Conservation (phyloP, 352 stramenopile genomes). For the Globisporangium megalacanthum region DNA sequence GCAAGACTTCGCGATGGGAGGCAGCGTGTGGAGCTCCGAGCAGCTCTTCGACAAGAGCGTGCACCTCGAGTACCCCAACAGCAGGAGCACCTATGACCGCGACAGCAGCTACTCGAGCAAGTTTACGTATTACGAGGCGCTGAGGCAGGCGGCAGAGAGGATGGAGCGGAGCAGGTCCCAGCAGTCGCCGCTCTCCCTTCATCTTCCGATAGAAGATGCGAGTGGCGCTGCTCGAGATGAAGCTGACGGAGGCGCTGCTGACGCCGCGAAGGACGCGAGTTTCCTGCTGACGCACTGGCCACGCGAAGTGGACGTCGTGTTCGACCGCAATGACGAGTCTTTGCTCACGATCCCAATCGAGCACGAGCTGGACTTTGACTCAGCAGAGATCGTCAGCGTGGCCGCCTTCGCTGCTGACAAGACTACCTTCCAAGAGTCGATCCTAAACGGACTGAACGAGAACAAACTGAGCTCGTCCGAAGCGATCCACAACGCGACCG, state of each 20-base stretch:
- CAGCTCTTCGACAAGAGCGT: slow-evolving; percentile 28
- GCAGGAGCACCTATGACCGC: not conserved
- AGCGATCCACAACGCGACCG: slow-evolving; percentile 33
- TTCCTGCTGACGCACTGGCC: slow-evolving; percentile 49
- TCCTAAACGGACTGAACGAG: slow-evolving; percentile 33
- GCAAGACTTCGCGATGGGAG: not conserved
- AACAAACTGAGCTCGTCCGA: slow-evolving; percentile 45
- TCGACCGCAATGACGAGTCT: slow-evolving; percentile 32
- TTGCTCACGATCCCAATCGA: slow-evolving; percentile 27
- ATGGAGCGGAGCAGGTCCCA: slow-evolving; percentile 24
- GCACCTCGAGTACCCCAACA: slow-evolving; percentile 13
- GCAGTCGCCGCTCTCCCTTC: not conserved
- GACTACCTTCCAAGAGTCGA: slow-evolving; percentile 22
- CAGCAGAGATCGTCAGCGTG: not conserved
- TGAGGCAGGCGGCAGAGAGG: slow-evolving; percentile 26
- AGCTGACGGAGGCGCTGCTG: not conserved
- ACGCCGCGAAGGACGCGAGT: slow-evolving; percentile 22
- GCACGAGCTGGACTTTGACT: slow-evolving; percentile 23
- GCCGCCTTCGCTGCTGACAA: not conserved
- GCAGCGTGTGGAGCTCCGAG: slow-evolving; percentile 22
- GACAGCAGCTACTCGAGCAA: slow-evolving; percentile 13
- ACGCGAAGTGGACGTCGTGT: slow-evolving; percentile 33
- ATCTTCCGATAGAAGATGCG: no score
- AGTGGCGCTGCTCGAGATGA: not conserved
- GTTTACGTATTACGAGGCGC: slow-evolving; percentile 27